phyloP scores from a whole-genome alignment of 441 rosid species.

The Populus hybrid region DNA sequence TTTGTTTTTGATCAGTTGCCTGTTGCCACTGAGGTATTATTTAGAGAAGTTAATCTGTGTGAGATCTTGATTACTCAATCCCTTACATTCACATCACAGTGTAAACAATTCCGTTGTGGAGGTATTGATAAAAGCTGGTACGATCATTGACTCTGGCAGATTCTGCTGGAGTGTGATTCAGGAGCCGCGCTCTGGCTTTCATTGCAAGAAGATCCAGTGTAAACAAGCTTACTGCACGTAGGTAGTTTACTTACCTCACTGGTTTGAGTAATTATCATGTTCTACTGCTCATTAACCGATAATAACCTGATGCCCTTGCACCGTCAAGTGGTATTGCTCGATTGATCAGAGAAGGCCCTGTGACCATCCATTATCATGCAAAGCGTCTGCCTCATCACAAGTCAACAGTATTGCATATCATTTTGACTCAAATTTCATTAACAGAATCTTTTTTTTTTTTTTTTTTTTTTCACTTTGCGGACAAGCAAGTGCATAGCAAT shows the following conservation, averaged over 20 bases:
- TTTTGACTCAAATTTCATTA: not conserved
- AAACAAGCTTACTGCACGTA: not conserved
- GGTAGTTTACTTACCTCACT: not conserved
- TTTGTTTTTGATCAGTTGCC: not conserved
- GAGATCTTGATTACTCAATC: not conserved
- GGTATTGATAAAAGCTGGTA: not conserved
- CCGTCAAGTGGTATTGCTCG: not conserved
- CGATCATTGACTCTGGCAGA: not conserved
- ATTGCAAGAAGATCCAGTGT: not conserved
- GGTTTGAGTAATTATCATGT: not conserved
- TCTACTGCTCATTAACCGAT: not conserved
- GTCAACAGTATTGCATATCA: not conserved
- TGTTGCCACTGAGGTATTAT: not conserved
- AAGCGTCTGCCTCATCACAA: not conserved
- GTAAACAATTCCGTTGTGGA: not conserved
- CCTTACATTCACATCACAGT: not conserved
- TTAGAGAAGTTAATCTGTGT: not conserved
- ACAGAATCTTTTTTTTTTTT: not conserved
- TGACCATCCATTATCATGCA: not conserved
- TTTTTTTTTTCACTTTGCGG: not conserved
- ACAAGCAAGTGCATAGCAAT: not conserved
- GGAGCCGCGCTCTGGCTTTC: not conserved
- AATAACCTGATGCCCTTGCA: not conserved
- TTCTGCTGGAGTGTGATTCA: not conserved
- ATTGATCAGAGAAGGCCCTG: not conserved